A percentile compares a stretch with the other conserved stretches of the same genome.
These are phyloP conservation scores for Colletotrichum lentis DNA, from an alignment of 2,329 filamentous ascomycete genomes.

Conservation along the genomic window DNA sequence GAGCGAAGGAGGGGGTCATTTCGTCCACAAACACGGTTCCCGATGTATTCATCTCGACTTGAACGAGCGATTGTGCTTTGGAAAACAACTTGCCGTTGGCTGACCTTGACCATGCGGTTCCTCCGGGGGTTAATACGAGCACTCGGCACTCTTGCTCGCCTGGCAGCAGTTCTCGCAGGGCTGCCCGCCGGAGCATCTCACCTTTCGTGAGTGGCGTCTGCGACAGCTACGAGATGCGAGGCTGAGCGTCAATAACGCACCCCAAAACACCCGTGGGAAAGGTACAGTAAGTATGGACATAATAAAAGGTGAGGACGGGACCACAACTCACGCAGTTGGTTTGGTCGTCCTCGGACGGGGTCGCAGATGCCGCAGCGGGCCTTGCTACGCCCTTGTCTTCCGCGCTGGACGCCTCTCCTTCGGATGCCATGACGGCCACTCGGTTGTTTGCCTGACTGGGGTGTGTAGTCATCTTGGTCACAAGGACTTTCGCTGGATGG, in stretches of 20 bases:
- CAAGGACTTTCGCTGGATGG: neutral
- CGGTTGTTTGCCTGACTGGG: slow-evolving; percentile 5
- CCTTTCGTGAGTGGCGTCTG: slow-evolving; percentile 47
- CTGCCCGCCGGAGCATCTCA: slow-evolving; percentile 48
- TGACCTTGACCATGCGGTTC: slow-evolving; percentile 46
- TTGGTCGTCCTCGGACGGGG: slow-evolving; percentile 34
- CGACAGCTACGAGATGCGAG: slow-evolving; percentile 41
- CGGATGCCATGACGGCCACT: slow-evolving; percentile 24
- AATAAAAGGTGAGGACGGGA: neutral
- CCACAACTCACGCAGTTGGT: slow-evolving; percentile 37
- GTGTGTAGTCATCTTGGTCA: neutral
- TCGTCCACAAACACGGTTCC: too few relatives aligned
- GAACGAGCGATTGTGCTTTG: too few relatives aligned
- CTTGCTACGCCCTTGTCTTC: slow-evolving; percentile 11
- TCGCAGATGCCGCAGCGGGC: neutral
- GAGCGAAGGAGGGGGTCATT: neutral
- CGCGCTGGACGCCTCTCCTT: slow-evolving; percentile 24
- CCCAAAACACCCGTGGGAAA: too few relatives aligned
- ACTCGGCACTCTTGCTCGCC: slow-evolving; percentile 45
- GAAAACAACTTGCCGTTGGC: slow-evolving; percentile 46
- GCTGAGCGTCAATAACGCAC: slow-evolving; percentile 37
- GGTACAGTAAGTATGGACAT: too few relatives aligned
- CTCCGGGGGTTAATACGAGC: slow-evolving; percentile 47
- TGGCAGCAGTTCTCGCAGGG: slow-evolving; percentile 47
- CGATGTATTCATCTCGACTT: too few relatives aligned